These are phyloP conservation scores for Darksidea phi DNA, from an alignment of 495 filamentous ascomycete genomes.

Conservation along the genomic window DNA sequence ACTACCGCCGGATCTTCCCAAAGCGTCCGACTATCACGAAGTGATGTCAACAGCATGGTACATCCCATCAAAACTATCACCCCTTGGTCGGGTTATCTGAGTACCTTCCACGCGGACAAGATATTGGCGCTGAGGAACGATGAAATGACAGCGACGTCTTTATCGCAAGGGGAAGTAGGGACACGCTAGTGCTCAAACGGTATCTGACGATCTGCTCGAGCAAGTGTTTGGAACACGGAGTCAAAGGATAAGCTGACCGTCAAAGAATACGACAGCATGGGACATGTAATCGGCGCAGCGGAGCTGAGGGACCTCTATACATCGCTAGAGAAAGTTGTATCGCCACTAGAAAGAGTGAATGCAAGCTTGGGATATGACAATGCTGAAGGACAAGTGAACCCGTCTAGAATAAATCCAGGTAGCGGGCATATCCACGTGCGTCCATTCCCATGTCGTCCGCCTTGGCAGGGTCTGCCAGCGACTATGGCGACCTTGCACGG, in stretches of 20 bases:
- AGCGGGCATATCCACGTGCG: too few relatives aligned
- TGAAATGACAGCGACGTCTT: conserved; percentile 37
- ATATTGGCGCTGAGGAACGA: conserved; percentile 35
- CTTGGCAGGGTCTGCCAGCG: too few relatives aligned
- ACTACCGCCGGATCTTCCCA: conserved; percentile 48
- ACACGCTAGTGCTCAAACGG: conserved; percentile 40
- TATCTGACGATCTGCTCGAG: conserved; percentile 35
- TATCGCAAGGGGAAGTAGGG: conserved; percentile 38
- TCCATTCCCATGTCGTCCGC: too few relatives aligned
- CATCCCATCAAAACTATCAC: conserved; percentile 41
- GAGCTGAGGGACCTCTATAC: conserved; percentile 39
- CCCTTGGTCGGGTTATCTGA: conserved; percentile 46
- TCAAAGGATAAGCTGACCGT: conserved; percentile 32
- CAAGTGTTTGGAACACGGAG: conserved; percentile 35
- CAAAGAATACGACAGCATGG: conserved; percentile 43
- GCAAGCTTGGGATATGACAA: too few relatives aligned
- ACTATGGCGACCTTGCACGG: not conserved
- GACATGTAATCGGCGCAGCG: conserved; percentile 32
- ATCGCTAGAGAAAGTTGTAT: conserved; percentile 39
- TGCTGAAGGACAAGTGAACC: too few relatives aligned
- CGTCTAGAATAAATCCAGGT: too few relatives aligned
- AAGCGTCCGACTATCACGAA: conserved; percentile 46
- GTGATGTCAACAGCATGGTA: conserved; percentile 47
- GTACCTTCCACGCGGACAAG: conserved; percentile 43
- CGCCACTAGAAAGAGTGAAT: conserved; percentile 36